These are phyloP conservation scores for Amanita molliuscula DNA, from an alignment of 768 basidiomycete species.

Conservation along the genomic window DNA sequence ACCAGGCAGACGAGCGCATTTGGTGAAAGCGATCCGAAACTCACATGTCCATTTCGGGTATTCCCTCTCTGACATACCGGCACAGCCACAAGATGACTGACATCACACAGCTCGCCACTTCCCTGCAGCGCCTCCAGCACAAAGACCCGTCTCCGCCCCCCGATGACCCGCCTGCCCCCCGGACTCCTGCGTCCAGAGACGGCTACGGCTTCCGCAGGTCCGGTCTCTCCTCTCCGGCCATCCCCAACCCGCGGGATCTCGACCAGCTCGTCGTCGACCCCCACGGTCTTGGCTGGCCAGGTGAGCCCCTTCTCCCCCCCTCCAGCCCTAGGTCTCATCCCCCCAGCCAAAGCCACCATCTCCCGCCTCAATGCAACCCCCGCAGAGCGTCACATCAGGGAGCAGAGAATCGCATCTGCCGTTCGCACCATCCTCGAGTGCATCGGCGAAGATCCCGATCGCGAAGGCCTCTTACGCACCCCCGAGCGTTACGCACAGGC, in stretches of 20 bases:
- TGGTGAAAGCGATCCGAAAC: constrained; percentile 34
- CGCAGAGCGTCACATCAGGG: constrained; percentile 58
- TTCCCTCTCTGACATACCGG: constrained; percentile 11
- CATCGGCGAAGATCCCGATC: constrained; percentile 95
- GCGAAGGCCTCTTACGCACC: constrained; percentile 86
- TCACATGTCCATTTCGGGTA: constrained; percentile 26
- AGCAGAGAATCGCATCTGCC: constrained; percentile 71
- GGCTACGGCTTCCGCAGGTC: constrained; percentile 81
- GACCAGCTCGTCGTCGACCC: constrained; percentile 38
- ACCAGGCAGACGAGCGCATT: constrained; percentile 32
- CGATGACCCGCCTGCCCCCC: constrained; percentile 10
- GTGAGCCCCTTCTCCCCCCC: constrained; percentile 25
- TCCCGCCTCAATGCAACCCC: constrained; percentile 75
- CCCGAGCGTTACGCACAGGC: constrained; percentile 96
- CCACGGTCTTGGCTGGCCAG: constrained; percentile 91
- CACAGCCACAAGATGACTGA: constrained; percentile 16
- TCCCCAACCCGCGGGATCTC: constrained; percentile 21
- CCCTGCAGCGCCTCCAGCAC: constrained; percentile 34
- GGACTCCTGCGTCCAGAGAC: constrained; percentile 40
- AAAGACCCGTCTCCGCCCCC: neutral
- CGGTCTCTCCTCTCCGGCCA: constrained; percentile 53
- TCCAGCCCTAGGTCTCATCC: constrained; percentile 1
- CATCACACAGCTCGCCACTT: constrained; percentile 30
- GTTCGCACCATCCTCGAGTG: constrained; percentile 91
- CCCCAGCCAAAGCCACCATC: constrained; percentile 79